Base-by-base conservation (phyloP, 2,329 filamentous ascomycete genomes). In the Penicillium sp. region DNA sequence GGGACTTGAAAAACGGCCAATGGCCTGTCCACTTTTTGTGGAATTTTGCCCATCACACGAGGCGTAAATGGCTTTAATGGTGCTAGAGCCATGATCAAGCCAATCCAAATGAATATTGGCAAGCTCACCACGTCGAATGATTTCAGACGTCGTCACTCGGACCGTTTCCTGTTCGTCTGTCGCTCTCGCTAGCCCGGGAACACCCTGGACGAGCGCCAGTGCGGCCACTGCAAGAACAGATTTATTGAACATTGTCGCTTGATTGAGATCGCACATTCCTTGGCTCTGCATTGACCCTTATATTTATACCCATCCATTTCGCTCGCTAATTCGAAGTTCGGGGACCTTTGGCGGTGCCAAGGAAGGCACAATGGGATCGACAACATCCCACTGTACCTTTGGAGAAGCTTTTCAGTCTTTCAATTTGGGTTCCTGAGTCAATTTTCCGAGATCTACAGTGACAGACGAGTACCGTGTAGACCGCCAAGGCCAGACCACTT, bases 91-190 rank as follows among this genome's bases (percentile, higher is more conserved):
- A 10, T 41, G 22, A 4, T 34, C 11, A 21, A 14, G 9, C 55
- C 55, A 57, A 13, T 48, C 5, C 10, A 57, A 40, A 36, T 57
- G 40, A 14, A 57, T 36, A 32, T 57, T 57, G 16, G 52, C 47
- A n/a, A 57, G 34, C 38, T 55, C 52, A 14, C 55, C 55, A 36
- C 43, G 24, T 16, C 34, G 43, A 38, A 57, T 16, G 7, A 16
- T 43, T 9, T 55, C 14, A 14, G 55, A 57, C 4, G 52, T 51
- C 22, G 44, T 55, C 6, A 57, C 48, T 24, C 40, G 43, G 14
- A 50, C 47, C 3, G 21, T 45, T 32, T 31, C 36, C 41, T 40
- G 51, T 22, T 54, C 43, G 16, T 24, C 21, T 8, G n/a, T 38
- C 4, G 22, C 45, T 9, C 24, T 44, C 29, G 40, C 51, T 11